phyloP scores from a whole-genome alignment of 73 alveolate genomes.

The Tetrahymena malaccensis region DNA sequence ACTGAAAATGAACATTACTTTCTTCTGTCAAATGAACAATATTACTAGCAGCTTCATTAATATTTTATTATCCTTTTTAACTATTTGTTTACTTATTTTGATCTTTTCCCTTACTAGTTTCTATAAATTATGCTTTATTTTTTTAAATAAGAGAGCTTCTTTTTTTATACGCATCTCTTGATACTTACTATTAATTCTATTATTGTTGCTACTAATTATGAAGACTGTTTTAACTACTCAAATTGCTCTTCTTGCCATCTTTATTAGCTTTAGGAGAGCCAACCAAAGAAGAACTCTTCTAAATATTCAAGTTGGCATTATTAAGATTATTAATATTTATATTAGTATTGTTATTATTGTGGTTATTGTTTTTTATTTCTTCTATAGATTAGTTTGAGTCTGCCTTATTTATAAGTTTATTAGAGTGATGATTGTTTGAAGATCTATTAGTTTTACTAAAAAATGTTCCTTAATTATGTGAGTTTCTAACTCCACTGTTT shows the following conservation, averaged over 20 bases:
- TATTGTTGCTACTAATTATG: neutral
- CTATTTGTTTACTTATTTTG: neutral
- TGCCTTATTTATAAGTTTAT: neutral
- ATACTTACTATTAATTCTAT: neutral
- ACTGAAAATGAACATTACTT: neutral
- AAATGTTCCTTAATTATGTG: neutral
- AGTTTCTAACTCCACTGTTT: neutral
- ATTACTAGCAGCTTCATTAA: neutral
- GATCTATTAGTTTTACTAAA: neutral
- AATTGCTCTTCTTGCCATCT: neutral
- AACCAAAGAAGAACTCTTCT: neutral
- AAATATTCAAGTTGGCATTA: neutral
- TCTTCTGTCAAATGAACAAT: neutral
- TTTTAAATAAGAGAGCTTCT: neutral
- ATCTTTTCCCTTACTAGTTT: neutral
- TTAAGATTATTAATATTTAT: neutral
- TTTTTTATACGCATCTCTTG: neutral
- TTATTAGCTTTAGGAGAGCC: neutral
- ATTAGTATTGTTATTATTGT: neutral
- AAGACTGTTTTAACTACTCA: neutral
- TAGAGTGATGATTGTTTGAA: neutral
- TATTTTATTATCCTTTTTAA: neutral
- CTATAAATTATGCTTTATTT: neutral
- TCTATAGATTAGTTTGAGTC: neutral
- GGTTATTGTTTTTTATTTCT: neutral